These are phyloP conservation scores for Pichia paraexigua DNA, from an alignment of 805 yeast genomes.

Conservation along the genomic window DNA sequence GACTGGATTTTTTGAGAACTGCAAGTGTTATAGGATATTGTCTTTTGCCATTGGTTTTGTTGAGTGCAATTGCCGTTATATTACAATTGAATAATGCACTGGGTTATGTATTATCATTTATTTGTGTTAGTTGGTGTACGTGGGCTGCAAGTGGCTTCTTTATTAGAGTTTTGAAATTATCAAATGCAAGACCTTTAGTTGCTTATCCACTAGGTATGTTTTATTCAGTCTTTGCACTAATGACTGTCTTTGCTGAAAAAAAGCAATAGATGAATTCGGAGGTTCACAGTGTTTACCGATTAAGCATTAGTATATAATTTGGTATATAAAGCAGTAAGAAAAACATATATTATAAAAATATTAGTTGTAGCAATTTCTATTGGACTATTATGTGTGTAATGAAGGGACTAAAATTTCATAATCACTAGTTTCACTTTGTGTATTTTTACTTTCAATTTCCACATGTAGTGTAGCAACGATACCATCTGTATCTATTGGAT, in stretches of 20 bases:
- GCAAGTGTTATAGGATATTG: slow-evolving; percentile 94
- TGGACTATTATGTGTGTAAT: slow-evolving; percentile 9
- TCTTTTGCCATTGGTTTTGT: slow-evolving; percentile 75
- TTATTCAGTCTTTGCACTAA: slow-evolving; percentile 88
- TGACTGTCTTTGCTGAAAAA: slow-evolving; percentile 68
- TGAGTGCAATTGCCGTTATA: slow-evolving; percentile 64
- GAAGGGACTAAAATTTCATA: slow-evolving; percentile 68
- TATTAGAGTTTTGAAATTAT: slow-evolving; percentile 72
- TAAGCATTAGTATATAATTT: neutral
- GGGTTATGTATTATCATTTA: slow-evolving; percentile 62
- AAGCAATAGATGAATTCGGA: slow-evolving; percentile 8
- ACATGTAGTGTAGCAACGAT: slow-evolving; percentile 66
- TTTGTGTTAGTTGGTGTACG: slow-evolving; percentile 85
- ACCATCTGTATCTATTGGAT: slow-evolving; percentile 49
- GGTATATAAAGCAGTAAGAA: neutral
- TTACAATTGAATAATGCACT: slow-evolving; percentile 58
- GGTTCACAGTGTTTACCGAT: neutral
- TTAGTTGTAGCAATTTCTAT: neutral
- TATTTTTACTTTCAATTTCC: slow-evolving; percentile 48
- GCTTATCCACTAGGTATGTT: slow-evolving; percentile 92
- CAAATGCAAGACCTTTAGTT: slow-evolving; percentile 79
- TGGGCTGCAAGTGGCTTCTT: slow-evolving; percentile 90
- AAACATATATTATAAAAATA: neutral
- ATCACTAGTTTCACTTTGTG: slow-evolving; percentile 45
- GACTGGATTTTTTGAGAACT: slow-evolving; percentile 56